phyloP scores from a whole-genome alignment of 2,329 filamentous ascomycete species.

The Laburnicola sp. region DNA sequence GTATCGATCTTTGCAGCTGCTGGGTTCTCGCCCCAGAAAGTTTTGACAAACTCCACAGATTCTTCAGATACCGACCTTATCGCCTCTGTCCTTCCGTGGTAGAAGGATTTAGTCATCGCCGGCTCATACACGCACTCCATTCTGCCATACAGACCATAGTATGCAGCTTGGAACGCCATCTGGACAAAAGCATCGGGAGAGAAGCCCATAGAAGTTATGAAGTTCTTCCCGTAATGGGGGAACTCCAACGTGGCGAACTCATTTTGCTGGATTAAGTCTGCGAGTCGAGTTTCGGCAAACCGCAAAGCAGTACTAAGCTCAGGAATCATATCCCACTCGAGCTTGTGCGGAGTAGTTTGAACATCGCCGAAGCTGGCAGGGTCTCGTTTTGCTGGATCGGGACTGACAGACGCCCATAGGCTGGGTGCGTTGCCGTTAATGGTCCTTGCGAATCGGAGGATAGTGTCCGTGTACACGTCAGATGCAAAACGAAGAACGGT shows the following conservation, averaged over 20 bases:
- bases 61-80: conserved; percentile 84
- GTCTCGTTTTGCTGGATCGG: conserved; percentile 89
- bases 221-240: conserved; percentile 87
- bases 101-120: conserved; percentile 94
- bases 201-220: conserved; percentile 95
- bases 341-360: conserved; percentile 88
- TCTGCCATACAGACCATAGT: conserved; percentile 93
- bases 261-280: conserved; percentile 93
- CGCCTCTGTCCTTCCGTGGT: conserved; percentile 93
- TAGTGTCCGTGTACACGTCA: conserved; percentile 96
- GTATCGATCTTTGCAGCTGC: conserved; percentile 82
- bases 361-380: conserved; percentile 91
- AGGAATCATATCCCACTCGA: conserved; percentile 96
- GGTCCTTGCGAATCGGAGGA: conserved; percentile 88
- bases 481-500: conserved; percentile 95
- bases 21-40: conserved; percentile 92
- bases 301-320: conserved; percentile 88
- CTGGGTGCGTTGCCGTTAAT: conserved; percentile 94
- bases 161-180: conserved; percentile 98
- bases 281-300: conserved; percentile 91
- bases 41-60: conserved; percentile 84
- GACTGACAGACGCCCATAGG: conserved; percentile 86
- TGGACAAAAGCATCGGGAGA: conserved; percentile 97
- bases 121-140: conserved; percentile 97
- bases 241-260: conserved; percentile 95